A percentile compares a stretch with the other conserved stretches of the same genome.
phyloP scores from a whole-genome alignment of 2,329 filamentous ascomycete species.

The Penicillium carneum region DNA sequence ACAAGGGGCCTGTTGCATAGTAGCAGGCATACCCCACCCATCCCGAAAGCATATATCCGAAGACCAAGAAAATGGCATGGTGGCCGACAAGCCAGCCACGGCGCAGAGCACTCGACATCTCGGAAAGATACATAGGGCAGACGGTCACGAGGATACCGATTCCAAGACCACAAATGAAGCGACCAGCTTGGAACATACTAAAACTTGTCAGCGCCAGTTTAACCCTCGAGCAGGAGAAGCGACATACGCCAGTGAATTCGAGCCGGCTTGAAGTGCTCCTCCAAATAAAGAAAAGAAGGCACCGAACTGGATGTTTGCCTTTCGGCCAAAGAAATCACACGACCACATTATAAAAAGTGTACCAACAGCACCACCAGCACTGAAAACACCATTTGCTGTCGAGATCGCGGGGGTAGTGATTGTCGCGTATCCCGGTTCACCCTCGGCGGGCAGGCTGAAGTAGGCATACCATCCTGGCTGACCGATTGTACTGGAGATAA shows the following conservation, averaged over 20 bases:
- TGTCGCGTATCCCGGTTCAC: slow-evolving; percentile 55
- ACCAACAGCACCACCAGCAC: slow-evolving; percentile 58
- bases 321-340: slow-evolving; percentile 54
- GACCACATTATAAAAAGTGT: slow-evolving; percentile 61
- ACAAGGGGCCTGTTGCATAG: slow-evolving; percentile 47
- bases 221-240: not conserved
- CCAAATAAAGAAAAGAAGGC: slow-evolving; percentile 55
- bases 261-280: slow-evolving; percentile 57
- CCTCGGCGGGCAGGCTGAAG: slow-evolving; percentile 56
- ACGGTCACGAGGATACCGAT: slow-evolving; percentile 55
- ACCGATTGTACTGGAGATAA: slow-evolving; percentile 61
- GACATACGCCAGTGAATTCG: slow-evolving; percentile 53
- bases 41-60: slow-evolving; percentile 56
- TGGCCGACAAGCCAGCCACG: slow-evolving; percentile 58
- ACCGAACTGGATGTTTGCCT: slow-evolving; percentile 58
- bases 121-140: slow-evolving; percentile 56
- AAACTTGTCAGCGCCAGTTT: slow-evolving; percentile 10
- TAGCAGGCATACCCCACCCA: slow-evolving; percentile 58
- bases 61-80: slow-evolving; percentile 58
- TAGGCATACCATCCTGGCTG: slow-evolving; percentile 61
- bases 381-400: slow-evolving; percentile 59
- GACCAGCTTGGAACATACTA: slow-evolving; percentile 57
- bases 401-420: slow-evolving; percentile 58
- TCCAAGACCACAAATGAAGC: slow-evolving; percentile 53
- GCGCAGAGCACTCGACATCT: slow-evolving; percentile 51